Evolutionary conservation across 208 protist genomes (phyloP).

Genomic region (Endotrypanum monterogeii): DNA sequence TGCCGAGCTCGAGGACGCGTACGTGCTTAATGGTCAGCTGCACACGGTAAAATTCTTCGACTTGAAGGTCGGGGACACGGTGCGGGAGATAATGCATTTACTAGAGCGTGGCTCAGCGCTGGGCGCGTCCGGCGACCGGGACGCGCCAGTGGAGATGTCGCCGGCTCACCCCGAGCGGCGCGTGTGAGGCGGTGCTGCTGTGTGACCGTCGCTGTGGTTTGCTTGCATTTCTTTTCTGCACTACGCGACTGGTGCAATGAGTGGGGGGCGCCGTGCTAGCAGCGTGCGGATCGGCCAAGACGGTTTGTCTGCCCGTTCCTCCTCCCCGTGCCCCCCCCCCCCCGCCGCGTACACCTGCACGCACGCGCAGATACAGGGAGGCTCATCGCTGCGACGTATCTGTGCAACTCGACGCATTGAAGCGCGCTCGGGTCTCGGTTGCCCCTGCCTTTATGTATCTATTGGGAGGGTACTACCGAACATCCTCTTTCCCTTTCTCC

Average conservation of each 20-base stretch:
- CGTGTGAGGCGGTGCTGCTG: conserved; percentile 26
- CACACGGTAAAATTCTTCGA: conserved; percentile 90
- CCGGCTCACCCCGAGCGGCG: conserved; percentile 80
- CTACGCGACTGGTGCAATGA: background rate
- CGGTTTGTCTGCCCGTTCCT: background rate
- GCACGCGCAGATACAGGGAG: conserved; percentile 4
- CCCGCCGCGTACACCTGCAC: background rate
- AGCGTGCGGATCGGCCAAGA: background rate
- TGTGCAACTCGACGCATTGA: background rate
- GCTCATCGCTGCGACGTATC: background rate
- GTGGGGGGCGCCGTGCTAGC: background rate
- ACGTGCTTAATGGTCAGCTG: conserved; percentile 73
- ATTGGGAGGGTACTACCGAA: background rate
- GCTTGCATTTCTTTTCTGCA: background rate
- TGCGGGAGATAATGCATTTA: conserved; percentile 75
- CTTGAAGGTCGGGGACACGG: conserved; percentile 82
- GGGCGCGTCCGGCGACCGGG: conserved; percentile 51
- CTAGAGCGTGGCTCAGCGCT: conserved; percentile 53
- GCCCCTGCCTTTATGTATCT: background rate
- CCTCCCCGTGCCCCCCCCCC: background rate
- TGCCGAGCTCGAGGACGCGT: conserved; percentile 59
- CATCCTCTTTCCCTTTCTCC: conserved; percentile 2
- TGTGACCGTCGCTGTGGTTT: background rate
- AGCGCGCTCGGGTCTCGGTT: background rate
- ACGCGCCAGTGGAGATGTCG: conserved; percentile 54